Percentiles rank a stretch among this genome's conserved stretches.
Conservation (phyloP, 805 yeast species). For the Lipomyces anomalus region DNA sequence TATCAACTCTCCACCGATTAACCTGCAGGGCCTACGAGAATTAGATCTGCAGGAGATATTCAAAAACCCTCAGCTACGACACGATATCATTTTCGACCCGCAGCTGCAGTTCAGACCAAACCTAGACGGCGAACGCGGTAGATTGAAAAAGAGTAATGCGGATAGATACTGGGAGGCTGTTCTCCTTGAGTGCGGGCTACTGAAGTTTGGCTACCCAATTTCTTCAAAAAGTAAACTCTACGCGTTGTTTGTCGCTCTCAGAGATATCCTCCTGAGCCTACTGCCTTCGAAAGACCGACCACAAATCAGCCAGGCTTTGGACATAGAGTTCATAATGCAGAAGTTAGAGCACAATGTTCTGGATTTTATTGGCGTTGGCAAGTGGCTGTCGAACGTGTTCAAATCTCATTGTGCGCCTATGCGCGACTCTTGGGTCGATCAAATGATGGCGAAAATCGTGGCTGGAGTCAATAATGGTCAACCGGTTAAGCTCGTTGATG, state of each 20-base stretch:
- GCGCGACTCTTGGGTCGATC: conserved; percentile 86
- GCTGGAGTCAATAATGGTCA: conserved; percentile 10
- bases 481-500: conserved; percentile 53
- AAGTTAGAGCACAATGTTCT: conserved; percentile 61
- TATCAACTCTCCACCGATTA: conserved; percentile 60
- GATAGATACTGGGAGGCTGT: conserved; percentile 83
- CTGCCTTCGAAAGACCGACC: conserved; percentile 71
- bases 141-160: conserved; percentile 64
- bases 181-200: conserved; percentile 53
- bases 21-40: conserved; percentile 72
- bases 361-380: conserved; percentile 62
- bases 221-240: conserved; percentile 46
- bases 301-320: conserved; percentile 65
- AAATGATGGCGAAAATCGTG: conserved; percentile 57
- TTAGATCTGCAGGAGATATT: conserved; percentile 83
- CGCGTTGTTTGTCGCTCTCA: conserved; percentile 66
- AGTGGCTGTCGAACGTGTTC: conserved; percentile 71
- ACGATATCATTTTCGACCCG: conserved; percentile 89
- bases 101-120: conserved; percentile 87
- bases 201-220: background rate
- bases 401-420: conserved; percentile 93
- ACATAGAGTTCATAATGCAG: conserved; percentile 68
- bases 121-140: conserved; percentile 84
- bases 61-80: conserved; percentile 87
- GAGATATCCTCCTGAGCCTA: conserved; percentile 67